These are phyloP conservation scores for Rubia occidens DNA, from an alignment of 305 asterid species.

Conservation along the genomic window DNA sequence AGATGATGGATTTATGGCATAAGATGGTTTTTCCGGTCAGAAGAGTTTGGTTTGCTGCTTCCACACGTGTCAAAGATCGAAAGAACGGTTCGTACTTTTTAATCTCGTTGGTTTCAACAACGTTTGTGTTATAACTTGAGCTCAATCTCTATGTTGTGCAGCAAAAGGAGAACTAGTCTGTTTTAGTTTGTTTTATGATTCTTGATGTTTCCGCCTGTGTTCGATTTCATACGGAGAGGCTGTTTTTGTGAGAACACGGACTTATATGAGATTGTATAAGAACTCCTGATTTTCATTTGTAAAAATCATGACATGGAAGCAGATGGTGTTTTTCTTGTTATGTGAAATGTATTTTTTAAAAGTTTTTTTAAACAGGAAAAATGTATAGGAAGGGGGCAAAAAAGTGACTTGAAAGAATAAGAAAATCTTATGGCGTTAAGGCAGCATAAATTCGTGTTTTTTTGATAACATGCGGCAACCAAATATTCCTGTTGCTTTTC, in stretches of 20 bases:
- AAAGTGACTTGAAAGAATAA: slow-evolving; percentile 9
- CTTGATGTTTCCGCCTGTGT: background rate
- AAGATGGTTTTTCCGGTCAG: slow-evolving; percentile 76
- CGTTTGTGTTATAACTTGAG: background rate
- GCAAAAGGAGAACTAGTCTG: no score
- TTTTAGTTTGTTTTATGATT: background rate
- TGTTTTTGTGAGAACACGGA: no score
- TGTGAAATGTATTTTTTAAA: background rate
- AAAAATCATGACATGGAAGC: background rate
- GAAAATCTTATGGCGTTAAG: slow-evolving; percentile 10
- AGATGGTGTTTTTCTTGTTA: background rate
- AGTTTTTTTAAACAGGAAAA: background rate
- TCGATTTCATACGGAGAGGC: background rate
- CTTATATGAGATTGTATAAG: background rate
- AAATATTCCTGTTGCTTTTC: slow-evolving; percentile 1
- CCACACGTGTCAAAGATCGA: slow-evolving; percentile 65
- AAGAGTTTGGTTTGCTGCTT: slow-evolving; percentile 64
- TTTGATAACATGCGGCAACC: background rate
- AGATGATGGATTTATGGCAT: slow-evolving; percentile 76
- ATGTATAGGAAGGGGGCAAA: background rate
- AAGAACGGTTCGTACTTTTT: slow-evolving; percentile 47
- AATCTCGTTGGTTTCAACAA: background rate
- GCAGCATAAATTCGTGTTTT: slow-evolving; percentile 15
- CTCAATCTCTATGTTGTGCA: background rate
- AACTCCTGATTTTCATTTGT: background rate